A percentile compares a stretch with the other conserved stretches of the same genome.
These are phyloP conservation scores for Lichenothelia convexa DNA, from an alignment of 495 filamentous ascomycete species.

Conservation along the genomic window DNA sequence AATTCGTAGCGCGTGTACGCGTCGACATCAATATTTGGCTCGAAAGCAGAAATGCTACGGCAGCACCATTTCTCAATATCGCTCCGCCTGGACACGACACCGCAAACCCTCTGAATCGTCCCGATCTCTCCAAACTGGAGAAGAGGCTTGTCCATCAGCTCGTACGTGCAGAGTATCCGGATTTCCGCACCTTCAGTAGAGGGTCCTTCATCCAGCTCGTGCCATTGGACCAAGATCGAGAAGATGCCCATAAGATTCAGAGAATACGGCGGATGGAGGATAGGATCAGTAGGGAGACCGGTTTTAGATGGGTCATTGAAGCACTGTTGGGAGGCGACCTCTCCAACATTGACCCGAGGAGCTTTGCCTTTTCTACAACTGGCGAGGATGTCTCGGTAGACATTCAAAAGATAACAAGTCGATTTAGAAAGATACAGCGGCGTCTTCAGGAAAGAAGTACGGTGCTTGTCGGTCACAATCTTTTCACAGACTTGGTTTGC, in stretches of 20 bases:
- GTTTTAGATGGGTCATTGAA: constrained; percentile 54
- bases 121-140: constrained; percentile 24
- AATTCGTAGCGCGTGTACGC: constrained; percentile 34
- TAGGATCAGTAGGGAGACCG: constrained; percentile 31
- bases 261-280: constrained; percentile 23
- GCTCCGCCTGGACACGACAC: neutral
- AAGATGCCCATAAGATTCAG: constrained; percentile 24
- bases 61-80: constrained; percentile 6
- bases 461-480: constrained; percentile 58
- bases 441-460: constrained; percentile 29
- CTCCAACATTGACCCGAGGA: constrained; percentile 35
- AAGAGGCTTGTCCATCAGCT: constrained; percentile 52
- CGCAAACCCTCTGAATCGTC: constrained; percentile 1
- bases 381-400: constrained; percentile 17
- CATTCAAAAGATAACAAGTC: constrained; percentile 10
- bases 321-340: constrained; percentile 43
- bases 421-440: constrained; percentile 19
- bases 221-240: constrained; percentile 27
- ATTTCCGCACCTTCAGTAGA: constrained; percentile 28
- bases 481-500: constrained; percentile 56
- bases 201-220: constrained; percentile 35
- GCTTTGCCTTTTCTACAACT: constrained; percentile 32
- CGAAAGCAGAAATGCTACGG: neutral
- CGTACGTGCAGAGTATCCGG: constrained; percentile 43
- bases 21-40: constrained; percentile 33